These are phyloP conservation scores for Starmera caribaea DNA, from an alignment of 805 yeast genomes.

Conservation along the genomic window DNA sequence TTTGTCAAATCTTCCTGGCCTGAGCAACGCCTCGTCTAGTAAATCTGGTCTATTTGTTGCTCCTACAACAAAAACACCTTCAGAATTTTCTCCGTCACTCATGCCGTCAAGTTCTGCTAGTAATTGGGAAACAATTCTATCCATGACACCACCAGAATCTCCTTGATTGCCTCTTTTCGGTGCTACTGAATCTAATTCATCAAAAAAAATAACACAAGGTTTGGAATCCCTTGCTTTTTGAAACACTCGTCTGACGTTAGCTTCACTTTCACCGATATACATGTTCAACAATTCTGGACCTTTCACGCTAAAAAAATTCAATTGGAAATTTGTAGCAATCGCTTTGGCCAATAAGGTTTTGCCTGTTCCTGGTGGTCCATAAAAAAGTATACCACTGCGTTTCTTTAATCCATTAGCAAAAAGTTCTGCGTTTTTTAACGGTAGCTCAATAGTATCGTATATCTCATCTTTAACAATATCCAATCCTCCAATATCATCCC, in stretches of 20 bases:
- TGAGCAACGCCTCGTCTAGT: conserved; percentile 82
- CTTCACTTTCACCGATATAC: conserved; percentile 98
- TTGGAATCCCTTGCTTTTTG: conserved; percentile 93
- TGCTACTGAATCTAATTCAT: conserved; percentile 95
- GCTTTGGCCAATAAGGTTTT: conserved; percentile 94
- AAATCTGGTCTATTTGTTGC: conserved; percentile 97
- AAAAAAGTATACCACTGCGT: conserved; percentile 87
- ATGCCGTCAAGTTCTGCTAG: conserved; percentile 95
- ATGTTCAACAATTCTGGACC: conserved; percentile 95
- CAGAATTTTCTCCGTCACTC: conserved; percentile 59
- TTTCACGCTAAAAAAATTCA: conserved; percentile 91
- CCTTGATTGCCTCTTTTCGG: conserved; percentile 98
- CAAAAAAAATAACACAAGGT: conserved; percentile 96
- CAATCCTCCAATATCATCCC: conserved; percentile 97
- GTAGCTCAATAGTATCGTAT: conserved; percentile 92
- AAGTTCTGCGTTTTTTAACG: conserved; percentile 84
- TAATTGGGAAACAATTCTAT: conserved; percentile 90
- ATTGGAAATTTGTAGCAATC: conserved; percentile 88
- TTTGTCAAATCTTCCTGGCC: conserved; percentile 95
- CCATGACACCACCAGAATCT: conserved; percentile 99
- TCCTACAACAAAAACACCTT: conserved; percentile 97
- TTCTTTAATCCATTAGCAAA: conserved; percentile 86
- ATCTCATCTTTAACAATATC: conserved; percentile 87
- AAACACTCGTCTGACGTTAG: conserved; percentile 90
- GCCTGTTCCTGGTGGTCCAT: conserved; percentile 99